Base-by-base conservation (phyloP, 768 basidiomycete species). In the Leccinum fibrillosum region DNA sequence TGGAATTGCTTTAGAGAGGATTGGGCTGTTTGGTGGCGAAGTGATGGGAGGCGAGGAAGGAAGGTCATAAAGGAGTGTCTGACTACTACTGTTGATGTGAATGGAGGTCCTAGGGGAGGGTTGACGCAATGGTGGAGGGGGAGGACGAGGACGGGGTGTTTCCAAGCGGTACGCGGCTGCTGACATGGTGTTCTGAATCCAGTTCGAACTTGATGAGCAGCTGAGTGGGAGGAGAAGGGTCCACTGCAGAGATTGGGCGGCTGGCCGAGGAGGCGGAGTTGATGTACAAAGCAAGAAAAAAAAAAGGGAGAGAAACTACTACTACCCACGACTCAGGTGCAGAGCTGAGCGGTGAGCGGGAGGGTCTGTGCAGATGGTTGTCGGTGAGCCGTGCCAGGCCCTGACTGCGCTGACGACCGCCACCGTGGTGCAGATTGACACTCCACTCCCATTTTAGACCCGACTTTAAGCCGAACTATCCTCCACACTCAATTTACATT, bases 61-160 rank as follows among this genome's bases (percentile, higher is more conserved):
- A 61, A 89, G 80, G 74, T 89, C 86, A 72, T 90, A 89, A 74
- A 90, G 85, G 69, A 90, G 83, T 53, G 87, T 82, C 69, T 85
- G 81, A 53, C 78, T 76, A 61, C 75, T 75, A 45, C 75, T 74
- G 61, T 70, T 69, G 63, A 70, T 75, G 30, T 78, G 67, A 52
- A 79, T 69, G 10, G 83, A 76, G 17, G 80, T 72, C 65, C 75
- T 67, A 68, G 65, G 81, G 75, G 78, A 62, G 77, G 77, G 62
- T 75, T 75, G 80, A 57, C 81, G 81, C 57, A 89, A 72, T 10
- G 87, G 85, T 5, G 85, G 77, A 13, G 85, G 86, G 0, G 77
- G 78, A 12, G 77, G 77, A 49, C 85, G 81, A 21, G 85, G 76
- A 39, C 85, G 83, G 35, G 86, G 80, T 0, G 84, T 77, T 70